A percentile compares a stretch with the other conserved stretches of the same genome.
Evolutionary conservation across 2,329 filamentous ascomycete genomes (phyloP).

Genomic region (Verticillium nubilum): DNA sequence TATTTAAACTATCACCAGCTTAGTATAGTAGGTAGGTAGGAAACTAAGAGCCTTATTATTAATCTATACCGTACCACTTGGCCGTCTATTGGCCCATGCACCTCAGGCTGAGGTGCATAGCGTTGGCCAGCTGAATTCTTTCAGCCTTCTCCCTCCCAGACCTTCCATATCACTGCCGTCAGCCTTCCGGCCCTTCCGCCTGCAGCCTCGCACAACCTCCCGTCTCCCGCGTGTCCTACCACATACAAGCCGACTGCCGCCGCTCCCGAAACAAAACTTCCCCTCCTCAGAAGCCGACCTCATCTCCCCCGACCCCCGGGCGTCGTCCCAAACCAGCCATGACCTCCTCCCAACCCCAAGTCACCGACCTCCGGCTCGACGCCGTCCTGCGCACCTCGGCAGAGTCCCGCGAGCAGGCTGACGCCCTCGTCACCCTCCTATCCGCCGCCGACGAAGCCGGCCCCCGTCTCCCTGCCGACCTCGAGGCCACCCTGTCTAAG

Average conservation of each 20-base stretch:
- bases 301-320: not conserved
- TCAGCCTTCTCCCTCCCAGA: not conserved
- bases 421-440: slow-evolving; percentile 54
- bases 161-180: not conserved
- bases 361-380: slow-evolving; percentile 47
- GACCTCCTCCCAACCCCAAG: slow-evolving; percentile 25
- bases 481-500: slow-evolving; percentile 58
- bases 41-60: no score
- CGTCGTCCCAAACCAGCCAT: slow-evolving; percentile 19
- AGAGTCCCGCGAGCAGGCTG: slow-evolving; percentile 66
- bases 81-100: not conserved
- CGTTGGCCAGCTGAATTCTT: not conserved
- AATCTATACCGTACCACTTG: not conserved
- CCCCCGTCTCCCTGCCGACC: slow-evolving; percentile 36
- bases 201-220: not conserved
- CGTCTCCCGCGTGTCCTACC: not conserved
- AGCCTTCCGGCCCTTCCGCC: not conserved
- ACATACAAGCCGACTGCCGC: not conserved
- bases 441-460: slow-evolving; percentile 36
- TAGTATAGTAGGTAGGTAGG: no score
- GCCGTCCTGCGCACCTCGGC: slow-evolving; percentile 68
- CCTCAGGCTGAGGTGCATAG: not conserved
- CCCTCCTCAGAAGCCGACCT: not conserved
- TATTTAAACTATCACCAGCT: no score
- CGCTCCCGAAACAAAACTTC: not conserved